These are phyloP conservation scores for Penicillium riverlandense DNA, from an alignment of 495 filamentous ascomycete species.

Conservation along the genomic window DNA sequence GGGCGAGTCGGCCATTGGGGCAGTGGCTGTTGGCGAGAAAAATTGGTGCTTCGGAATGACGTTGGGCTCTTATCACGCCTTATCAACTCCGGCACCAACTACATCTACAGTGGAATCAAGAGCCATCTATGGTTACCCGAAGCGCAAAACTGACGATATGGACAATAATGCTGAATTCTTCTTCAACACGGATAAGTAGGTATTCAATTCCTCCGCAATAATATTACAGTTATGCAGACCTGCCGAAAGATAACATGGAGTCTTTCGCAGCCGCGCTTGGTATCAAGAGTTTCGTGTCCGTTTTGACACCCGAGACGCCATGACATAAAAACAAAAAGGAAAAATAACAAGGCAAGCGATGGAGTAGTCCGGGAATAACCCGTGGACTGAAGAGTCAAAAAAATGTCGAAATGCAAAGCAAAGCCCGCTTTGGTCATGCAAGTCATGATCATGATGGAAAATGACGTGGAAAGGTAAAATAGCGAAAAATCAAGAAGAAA, in stretches of 20 bases:
- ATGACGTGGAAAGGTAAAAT: constrained; percentile 13
- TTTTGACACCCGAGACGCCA: constrained; percentile 25
- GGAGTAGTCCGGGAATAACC: constrained; percentile 5
- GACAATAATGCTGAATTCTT: too few relatives aligned
- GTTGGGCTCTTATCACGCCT: not conserved
- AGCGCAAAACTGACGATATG: too few relatives aligned
- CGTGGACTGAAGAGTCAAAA: constrained; percentile 8
- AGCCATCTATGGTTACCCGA: too few relatives aligned
- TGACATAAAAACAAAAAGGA: constrained; percentile 13
- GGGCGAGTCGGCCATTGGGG: constrained; percentile 19
- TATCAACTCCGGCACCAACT: too few relatives aligned
- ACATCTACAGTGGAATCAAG: too few relatives aligned
- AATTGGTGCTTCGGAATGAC: constrained; percentile 5
- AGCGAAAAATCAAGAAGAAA: constrained; percentile 5
- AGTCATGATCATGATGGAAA: constrained; percentile 24
- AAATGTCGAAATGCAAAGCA: constrained; percentile 31
- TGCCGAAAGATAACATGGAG: constrained; percentile 1
- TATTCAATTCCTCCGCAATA: constrained; percentile 12
- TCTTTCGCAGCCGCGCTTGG: not conserved
- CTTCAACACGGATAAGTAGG: not conserved
- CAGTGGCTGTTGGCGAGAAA: constrained; percentile 8
- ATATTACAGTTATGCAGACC: constrained; percentile 21
- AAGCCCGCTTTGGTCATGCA: constrained; percentile 44
- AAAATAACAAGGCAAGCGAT: constrained; percentile 1
- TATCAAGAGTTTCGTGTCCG: constrained; percentile 3